Evolutionary conservation across 1,284 basidiomycete species (phyloP).

Genomic region (Puccinia polysora): DNA sequence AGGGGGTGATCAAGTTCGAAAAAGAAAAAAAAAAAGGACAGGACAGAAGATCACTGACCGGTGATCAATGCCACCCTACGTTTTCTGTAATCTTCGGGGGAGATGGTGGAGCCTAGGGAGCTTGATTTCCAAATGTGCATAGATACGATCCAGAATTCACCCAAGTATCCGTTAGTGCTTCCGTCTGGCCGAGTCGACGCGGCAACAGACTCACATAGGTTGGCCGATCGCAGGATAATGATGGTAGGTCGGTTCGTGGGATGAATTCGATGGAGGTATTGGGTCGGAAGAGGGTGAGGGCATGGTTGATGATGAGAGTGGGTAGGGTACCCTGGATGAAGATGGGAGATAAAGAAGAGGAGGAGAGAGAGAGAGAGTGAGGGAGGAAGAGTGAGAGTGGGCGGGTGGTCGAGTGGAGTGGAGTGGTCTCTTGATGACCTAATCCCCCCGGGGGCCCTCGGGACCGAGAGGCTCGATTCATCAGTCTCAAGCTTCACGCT

Average conservation of each 20-base stretch:
- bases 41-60: slow-evolving; percentile 58
- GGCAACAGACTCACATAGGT: slow-evolving; percentile 21
- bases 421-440: too few species aligned
- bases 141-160: neutral
- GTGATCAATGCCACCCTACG: slow-evolving; percentile 84
- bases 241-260: slow-evolving; percentile 12
- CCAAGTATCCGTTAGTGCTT: neutral
- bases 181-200: too few species aligned
- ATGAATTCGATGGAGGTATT: slow-evolving; percentile 7
- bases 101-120: slow-evolving; percentile 44
- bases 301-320: too few species aligned
- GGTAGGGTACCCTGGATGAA: too few species aligned
- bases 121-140: neutral
- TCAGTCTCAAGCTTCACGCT: too few species aligned
- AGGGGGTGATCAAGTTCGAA: slow-evolving; percentile 36
- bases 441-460: too few species aligned
- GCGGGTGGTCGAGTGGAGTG: too few species aligned
- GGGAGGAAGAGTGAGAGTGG: too few species aligned
- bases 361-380: too few species aligned
- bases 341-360: too few species aligned
- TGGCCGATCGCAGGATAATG: slow-evolving; percentile 13
- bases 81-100: slow-evolving; percentile 69
- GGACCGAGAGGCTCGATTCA: too few species aligned
- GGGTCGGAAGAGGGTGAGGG: too few species aligned
- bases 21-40: slow-evolving; percentile 10